phyloP scores from a whole-genome alignment of 163 green algal species.

The Chloromonas sp. region DNA sequence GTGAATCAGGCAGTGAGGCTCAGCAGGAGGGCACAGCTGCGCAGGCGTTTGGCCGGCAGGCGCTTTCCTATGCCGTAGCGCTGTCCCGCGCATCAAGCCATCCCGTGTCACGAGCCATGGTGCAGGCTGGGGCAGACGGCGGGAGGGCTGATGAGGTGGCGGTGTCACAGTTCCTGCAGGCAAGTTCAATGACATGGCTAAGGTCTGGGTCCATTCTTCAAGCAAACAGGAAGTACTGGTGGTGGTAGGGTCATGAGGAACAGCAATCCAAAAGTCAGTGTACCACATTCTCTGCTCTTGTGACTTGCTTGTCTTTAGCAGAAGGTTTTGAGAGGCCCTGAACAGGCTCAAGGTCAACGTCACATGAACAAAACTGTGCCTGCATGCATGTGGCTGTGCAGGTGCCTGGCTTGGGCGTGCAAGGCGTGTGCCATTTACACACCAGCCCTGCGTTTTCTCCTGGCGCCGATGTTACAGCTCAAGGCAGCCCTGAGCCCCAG shows the following conservation, averaged over 20 bases:
- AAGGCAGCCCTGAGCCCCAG: too few relatives aligned
- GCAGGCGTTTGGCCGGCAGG: background rate
- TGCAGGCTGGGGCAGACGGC: background rate
- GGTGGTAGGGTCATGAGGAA: too few relatives aligned
- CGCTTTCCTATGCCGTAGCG: slow-evolving; percentile 60
- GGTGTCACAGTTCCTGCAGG: background rate
- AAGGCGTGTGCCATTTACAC: slow-evolving; percentile 26
- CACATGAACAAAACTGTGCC: too few relatives aligned
- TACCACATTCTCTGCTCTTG: too few relatives aligned
- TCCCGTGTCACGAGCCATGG: slow-evolving; percentile 72
- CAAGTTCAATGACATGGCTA: background rate
- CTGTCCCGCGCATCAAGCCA: slow-evolving; percentile 74
- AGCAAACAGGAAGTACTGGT: too few relatives aligned
- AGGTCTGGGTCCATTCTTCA: too few relatives aligned
- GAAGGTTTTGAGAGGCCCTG: too few relatives aligned
- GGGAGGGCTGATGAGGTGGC: background rate
- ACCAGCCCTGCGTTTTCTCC: too few relatives aligned
- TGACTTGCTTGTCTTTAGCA: too few relatives aligned
- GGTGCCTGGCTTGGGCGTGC: slow-evolving; percentile 40
- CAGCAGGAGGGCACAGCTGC: background rate
- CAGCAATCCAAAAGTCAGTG: too few relatives aligned
- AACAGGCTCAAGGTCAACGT: too few relatives aligned
- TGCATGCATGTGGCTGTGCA: slow-evolving; percentile 7
- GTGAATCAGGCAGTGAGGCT: background rate
- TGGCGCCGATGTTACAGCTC: too few relatives aligned